Base-by-base conservation (phyloP, 495 filamentous ascomycete genomes). In the Aspergillus cavernicola region DNA sequence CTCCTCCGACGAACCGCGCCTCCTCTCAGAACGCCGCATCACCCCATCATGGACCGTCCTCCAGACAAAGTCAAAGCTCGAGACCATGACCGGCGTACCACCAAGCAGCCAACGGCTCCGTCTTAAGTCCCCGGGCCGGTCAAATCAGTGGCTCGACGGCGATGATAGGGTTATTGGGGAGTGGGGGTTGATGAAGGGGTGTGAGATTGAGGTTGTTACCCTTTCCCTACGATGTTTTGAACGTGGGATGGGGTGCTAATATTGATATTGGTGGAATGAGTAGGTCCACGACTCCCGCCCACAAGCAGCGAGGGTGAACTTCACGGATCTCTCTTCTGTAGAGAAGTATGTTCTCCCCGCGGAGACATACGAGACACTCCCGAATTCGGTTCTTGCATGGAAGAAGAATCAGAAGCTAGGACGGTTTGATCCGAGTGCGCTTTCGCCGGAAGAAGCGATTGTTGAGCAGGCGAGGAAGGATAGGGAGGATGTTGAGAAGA, bases 41-140 rank as follows among this genome's bases (percentile, higher is more conserved):
- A 90, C 88, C 8, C 92, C 92, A 3, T 88, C 92, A 60, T 98
- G 95, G 93, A 87, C 85, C 52, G 87, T 98, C 60, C 68, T 80
- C 26, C 86, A 90, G 61, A 78, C 97, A 50, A 97, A 95, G 70
- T 69, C 76, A 19, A 96, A 95, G 71, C 82, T 98, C 37, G 92
- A 97, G 65, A 87, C 92, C 54, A 83, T 98, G 72, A 98, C 93
- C 2, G 93, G 93, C 46, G 82, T 98, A 15, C 90, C 93, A 2
- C 88, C 90, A 10, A 78, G 80, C 9, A 82, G 80, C 53, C 95
- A 97, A 69, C 80, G 77, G 45, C 78, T 98, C 44, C 61, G 50
- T 10, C 61, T 78, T 19, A 78, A 72, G 47, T 53, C 63, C 2
- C 71, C 69, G 9, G 72, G 71, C 6, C 60, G 56, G 24, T 55